These are phyloP conservation scores for Xerocomus nothofagi DNA, from an alignment of 1,284 basidiomycete genomes.

Conservation along the genomic window DNA sequence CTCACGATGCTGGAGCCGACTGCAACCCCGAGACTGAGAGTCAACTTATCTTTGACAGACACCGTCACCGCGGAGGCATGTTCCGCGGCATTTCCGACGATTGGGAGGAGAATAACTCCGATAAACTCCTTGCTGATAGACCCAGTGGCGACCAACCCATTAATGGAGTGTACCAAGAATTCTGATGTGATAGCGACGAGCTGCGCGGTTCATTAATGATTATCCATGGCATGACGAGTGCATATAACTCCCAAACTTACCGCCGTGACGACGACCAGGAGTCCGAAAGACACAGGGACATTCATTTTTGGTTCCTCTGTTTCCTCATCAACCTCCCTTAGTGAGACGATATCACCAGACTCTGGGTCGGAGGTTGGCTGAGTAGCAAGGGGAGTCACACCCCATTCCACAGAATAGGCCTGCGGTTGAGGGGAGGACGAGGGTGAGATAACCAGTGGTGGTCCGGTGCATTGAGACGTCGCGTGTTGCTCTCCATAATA, in stretches of 20 bases:
- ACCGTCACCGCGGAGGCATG: conserved; percentile 78
- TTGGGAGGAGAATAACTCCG: conserved; percentile 81
- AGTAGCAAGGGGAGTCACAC: background rate
- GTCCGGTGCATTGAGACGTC: background rate
- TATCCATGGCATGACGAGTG: background rate
- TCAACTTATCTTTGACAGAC: conserved; percentile 74
- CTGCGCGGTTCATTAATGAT: conserved; percentile 29
- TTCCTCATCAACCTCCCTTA: conserved; percentile 34
- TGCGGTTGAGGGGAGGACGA: background rate
- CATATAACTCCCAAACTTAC: conserved; percentile 38
- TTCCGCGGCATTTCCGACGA: conserved; percentile 75
- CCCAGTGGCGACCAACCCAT: conserved; percentile 53
- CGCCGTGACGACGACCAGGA: conserved; percentile 62
- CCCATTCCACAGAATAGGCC: background rate
- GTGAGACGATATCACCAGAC: background rate
- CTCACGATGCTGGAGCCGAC: conserved; percentile 83
- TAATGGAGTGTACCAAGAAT: conserved; percentile 77
- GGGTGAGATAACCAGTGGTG: background rate
- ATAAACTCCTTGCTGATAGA: conserved; percentile 74
- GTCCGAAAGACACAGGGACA: conserved; percentile 47
- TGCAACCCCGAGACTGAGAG: conserved; percentile 76
- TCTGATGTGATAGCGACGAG: conserved; percentile 76
- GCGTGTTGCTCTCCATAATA: conserved; percentile 6
- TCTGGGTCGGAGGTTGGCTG: conserved; percentile 8
- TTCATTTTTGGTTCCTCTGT: conserved; percentile 63